Evolutionary conservation across 2,329 filamentous ascomycete genomes (phyloP).

Genomic region (Scedosporium aurantiacum): DNA sequence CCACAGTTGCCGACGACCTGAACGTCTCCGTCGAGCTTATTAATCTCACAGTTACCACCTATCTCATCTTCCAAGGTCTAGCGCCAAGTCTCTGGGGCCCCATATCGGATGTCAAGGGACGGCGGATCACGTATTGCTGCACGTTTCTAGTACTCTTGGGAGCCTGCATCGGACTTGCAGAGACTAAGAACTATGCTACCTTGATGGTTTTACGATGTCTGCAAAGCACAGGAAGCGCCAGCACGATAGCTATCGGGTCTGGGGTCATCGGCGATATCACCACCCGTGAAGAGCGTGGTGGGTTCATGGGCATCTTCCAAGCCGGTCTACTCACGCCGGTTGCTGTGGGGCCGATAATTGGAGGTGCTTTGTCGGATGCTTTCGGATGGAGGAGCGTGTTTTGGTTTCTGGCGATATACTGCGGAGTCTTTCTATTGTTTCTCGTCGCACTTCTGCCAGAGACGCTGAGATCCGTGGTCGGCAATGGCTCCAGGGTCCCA

Average conservation of each 20-base stretch:
- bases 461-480: constrained; percentile 17
- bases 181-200: background rate
- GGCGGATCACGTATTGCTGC: constrained; percentile 18
- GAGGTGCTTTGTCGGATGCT: constrained; percentile 32
- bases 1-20: constrained; percentile 17
- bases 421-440: constrained; percentile 23
- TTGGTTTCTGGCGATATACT: constrained; percentile 40
- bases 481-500: constrained; percentile 17
- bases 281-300: constrained; percentile 19
- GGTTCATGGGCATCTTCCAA: constrained; percentile 23
- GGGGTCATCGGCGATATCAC: constrained; percentile 23
- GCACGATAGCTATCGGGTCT: constrained; percentile 22
- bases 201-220: constrained; percentile 19
- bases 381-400: constrained; percentile 41
- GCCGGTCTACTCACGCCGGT: constrained; percentile 11
- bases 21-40: constrained; percentile 17
- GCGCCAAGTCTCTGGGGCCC: constrained; percentile 24
- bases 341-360: constrained; percentile 35
- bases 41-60: constrained; percentile 22
- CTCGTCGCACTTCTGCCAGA: constrained; percentile 22
- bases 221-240: constrained; percentile 22
- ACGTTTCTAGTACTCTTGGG: constrained; percentile 20
- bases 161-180: constrained; percentile 20
- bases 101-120: constrained; percentile 21
- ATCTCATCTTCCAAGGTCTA: constrained; percentile 20